Evolutionary conservation across 805 yeast genomes (phyloP), one percentile per base, ranked within the genome.

Genomic region (Metschnikowia shivogae): DNA sequence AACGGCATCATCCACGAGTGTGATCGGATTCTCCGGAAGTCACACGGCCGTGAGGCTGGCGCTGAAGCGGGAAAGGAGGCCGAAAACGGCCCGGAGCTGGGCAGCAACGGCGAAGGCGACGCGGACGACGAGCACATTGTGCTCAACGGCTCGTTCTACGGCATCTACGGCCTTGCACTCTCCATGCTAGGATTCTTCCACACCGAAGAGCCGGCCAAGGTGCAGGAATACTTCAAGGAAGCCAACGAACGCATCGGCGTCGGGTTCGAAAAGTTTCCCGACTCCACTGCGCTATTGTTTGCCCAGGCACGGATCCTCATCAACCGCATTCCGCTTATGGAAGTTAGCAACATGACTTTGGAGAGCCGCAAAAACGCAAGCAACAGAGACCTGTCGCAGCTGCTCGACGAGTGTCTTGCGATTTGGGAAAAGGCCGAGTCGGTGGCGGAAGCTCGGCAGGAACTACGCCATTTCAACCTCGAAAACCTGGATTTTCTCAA

Each of bases 1-100:
- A 86, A 89, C 57, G 97, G 97, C 20, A 75, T 90, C 4, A 77
- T 92, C n/a, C 96, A 90, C 56, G 97, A 92, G 61, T 86, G 96
- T 67, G 97, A 92, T 58, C 68, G 95, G 40, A 61, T 89, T 29
- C 70, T 89, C 52, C 72, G 90, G 59, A 72, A 74, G 45, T 52
- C 55, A 4, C 41, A 47, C 36, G 8, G 6, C 8, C 26, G 6
- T 8, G 32, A 34, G 12, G 34, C 28, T 17, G 26, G 37, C 14
- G 37, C 8, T 5, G 8, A 22, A 22, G 26, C 8, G 26, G 26
- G 6, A 46, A 35, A 10, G 8, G 6, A 5, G 32, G 19, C 6
- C 6, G 20, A 32, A 11, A 14, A n/a, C n/a, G n/a, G n/a, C n/a
- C n/a, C n/a, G n/a, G n/a, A n/a, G n/a, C n/a, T n/a, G n/a, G n/a